Percentiles rank a stretch among this genome's conserved stretches.
These are phyloP conservation scores for Pseudogymnoascus sp. DNA, from an alignment of 2,329 filamentous ascomycete genomes.

Conservation along the genomic window DNA sequence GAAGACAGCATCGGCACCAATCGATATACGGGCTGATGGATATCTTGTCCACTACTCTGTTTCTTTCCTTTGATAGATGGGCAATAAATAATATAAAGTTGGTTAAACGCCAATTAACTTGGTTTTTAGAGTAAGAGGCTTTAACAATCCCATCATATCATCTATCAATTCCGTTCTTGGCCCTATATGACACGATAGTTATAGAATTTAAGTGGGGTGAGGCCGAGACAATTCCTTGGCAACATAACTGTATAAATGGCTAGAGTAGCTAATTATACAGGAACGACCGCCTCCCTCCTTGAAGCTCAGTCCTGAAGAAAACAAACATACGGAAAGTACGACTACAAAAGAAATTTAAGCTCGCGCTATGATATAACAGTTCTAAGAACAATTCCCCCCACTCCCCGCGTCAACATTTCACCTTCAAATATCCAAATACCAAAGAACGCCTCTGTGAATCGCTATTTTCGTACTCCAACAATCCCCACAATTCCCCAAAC, in stretches of 20 bases:
- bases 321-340: not conserved
- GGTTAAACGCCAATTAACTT: not conserved
- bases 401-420: not conserved
- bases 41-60: not conserved
- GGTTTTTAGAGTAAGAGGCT: not conserved
- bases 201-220: not conserved
- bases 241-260: not conserved
- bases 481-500: not conserved
- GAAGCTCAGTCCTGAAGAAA: not conserved
- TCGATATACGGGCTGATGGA: not conserved
- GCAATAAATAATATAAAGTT: too few species aligned
- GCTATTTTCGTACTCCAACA: not conserved
- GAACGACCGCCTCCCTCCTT: not conserved
- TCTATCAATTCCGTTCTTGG: not conserved
- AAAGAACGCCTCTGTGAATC: not conserved
- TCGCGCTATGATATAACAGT: not conserved
- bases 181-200: not conserved
- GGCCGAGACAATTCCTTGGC: not conserved
- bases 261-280: not conserved
- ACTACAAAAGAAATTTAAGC: not conserved
- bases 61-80: too few species aligned
- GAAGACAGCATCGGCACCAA: not conserved
- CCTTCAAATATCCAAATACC: not conserved
- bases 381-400: not conserved
- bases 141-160: not conserved